Evolutionary conservation across 352 stramenopile species (phyloP), one percentile per base, ranked within the genome.

Genomic region (Globisporangium emineosum): DNA sequence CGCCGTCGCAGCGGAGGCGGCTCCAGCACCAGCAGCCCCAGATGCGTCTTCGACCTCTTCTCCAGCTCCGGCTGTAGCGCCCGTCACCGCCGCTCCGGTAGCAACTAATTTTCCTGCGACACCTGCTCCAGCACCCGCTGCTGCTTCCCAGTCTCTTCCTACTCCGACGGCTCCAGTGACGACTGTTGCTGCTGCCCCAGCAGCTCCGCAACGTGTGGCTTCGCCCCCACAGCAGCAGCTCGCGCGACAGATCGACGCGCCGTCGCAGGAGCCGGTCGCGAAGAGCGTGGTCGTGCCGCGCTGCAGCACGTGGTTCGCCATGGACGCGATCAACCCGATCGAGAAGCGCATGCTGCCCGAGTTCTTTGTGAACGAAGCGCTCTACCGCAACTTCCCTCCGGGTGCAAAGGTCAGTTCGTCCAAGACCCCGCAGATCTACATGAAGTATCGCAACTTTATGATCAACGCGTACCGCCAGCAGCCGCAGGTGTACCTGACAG

Each of bases 391-490:
- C 27, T 70, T 68, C 53, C 62, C 68, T 25, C 70, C 60, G 3
- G 60, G 53, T 6, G 68, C 60, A 7, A 70, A 56, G 27, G 70
- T 57, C 2, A 76, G 69, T 47, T 78, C 77, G 13, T 82, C 73
- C 64, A 85, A 86, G 65, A 81, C 71, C 27, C 69, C 74, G 35
- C 67, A 86, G 66, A 64, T 92, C 15, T 94, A 94, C 71, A 75
- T 93, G 57, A 91, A 89, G 68, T 94, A 94, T 71, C 83, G 83
- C 69, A 94, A 94, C 71, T 94, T 89, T 67, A 94, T 93, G 83
- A 76, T 94, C 40, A 70, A 92, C 64, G 81, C 82, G 9, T 94
- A 90, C 59, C 76, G 83, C 40, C 82, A 91, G 68, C 81, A 91
- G 67, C 86, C 86, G 10, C 72, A 88, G 55, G 80, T 91, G 63